phyloP scores from a whole-genome alignment of 2,329 filamentous ascomycete genomes.

The Leptographium lundbergii region DNA sequence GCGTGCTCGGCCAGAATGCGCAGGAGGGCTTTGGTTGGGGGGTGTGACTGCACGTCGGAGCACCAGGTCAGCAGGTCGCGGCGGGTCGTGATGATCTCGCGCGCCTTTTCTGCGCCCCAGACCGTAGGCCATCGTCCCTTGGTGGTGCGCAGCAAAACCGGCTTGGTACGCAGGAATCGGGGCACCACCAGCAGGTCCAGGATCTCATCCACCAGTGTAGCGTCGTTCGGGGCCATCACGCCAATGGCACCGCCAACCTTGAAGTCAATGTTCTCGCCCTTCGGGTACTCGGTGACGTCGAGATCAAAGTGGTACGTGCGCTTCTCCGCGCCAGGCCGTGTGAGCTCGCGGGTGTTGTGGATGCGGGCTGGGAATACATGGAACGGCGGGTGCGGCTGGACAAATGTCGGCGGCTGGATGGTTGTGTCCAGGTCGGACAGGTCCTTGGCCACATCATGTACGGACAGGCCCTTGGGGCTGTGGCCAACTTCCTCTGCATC shows the following conservation, averaged over 20 bases:
- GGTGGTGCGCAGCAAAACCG: slow-evolving; percentile 64
- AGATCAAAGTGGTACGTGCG: slow-evolving; percentile 95
- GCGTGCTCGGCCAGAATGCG: slow-evolving; percentile 79
- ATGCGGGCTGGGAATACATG: slow-evolving; percentile 84
- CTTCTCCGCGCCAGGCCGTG: slow-evolving; percentile 82
- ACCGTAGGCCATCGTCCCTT: slow-evolving; percentile 91
- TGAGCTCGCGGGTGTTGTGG: slow-evolving; percentile 74
- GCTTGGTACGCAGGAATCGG: slow-evolving; percentile 71
- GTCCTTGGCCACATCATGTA: slow-evolving; percentile 21
- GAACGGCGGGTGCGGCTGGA: slow-evolving; percentile 90
- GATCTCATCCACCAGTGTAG: slow-evolving; percentile 65
- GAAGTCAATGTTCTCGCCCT: slow-evolving; percentile 77
- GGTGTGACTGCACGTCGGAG: slow-evolving; percentile 82
- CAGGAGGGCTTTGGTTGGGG: slow-evolving; percentile 78
- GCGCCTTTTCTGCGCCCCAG: slow-evolving; percentile 81
- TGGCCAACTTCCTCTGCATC: slow-evolving; percentile 14
- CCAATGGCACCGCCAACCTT: slow-evolving; percentile 94
- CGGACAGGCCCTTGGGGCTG: slow-evolving; percentile 14
- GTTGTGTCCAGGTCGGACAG: slow-evolving; percentile 35
- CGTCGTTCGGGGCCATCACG: slow-evolving; percentile 77
- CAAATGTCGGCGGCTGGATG: slow-evolving; percentile 71
- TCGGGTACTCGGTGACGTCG: slow-evolving; percentile 84
- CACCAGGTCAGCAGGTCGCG: slow-evolving; percentile 94
- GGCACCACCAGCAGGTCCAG: slow-evolving; percentile 74
- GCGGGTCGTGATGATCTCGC: slow-evolving; percentile 80